These are phyloP conservation scores for Leptodermis oblonga DNA, from an alignment of 257 asterid species.

Conservation along the genomic window DNA sequence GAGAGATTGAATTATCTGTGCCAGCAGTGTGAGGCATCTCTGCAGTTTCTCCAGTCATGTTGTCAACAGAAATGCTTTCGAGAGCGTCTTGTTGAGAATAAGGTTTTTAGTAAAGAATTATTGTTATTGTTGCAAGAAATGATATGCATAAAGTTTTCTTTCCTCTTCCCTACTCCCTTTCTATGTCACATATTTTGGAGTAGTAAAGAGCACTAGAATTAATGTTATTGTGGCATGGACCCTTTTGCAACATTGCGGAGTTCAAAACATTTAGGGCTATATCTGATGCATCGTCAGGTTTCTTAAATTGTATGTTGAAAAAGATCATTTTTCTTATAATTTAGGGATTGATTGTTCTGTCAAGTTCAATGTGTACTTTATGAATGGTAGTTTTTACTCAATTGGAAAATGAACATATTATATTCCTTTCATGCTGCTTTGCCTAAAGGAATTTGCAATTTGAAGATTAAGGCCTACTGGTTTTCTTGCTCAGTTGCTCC, in stretches of 20 bases:
- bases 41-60: conserved; percentile 78
- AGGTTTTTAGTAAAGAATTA: conserved; percentile 46
- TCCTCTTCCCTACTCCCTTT: background rate
- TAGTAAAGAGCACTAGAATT: too few relatives aligned
- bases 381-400: background rate
- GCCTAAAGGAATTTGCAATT: background rate
- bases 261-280: conserved; percentile 6
- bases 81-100: conserved; percentile 80
- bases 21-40: conserved; percentile 95
- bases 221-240: too few relatives aligned
- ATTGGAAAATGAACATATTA: background rate
- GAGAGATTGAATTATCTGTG: conserved; percentile 74
- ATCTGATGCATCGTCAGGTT: conserved; percentile 1
- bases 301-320: background rate
- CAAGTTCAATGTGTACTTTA: background rate
- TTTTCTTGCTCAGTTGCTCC: background rate
- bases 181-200: background rate
- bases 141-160: background rate
- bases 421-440: background rate
- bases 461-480: background rate
- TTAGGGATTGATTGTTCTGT: background rate
- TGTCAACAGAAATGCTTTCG: conserved; percentile 87
- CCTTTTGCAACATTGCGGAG: background rate
- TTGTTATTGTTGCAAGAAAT: conserved; percentile 3
- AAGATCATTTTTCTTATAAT: background rate